These are phyloP conservation scores for Trypanosoma cruzi DNA, from an alignment of 208 protist genomes.

Conservation along the genomic window DNA sequence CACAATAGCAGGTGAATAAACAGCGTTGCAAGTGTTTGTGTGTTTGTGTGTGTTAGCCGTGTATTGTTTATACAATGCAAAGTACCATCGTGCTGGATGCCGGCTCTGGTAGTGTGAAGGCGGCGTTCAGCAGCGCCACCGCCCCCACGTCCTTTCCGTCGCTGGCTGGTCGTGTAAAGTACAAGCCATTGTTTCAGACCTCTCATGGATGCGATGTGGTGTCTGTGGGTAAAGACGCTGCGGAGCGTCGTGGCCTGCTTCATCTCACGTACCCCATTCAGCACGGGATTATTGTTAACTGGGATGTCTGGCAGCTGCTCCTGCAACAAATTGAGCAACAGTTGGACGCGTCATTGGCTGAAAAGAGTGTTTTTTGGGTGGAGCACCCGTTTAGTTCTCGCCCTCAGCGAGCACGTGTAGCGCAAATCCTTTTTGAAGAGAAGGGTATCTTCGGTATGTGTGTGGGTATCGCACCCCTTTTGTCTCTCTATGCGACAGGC, in stretches of 20 bases:
- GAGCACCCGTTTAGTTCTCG: constrained; percentile 66
- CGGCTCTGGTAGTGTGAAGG: constrained; percentile 49
- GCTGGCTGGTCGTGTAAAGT: constrained; percentile 40
- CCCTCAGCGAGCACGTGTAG: constrained; percentile 52
- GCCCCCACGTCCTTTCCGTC: constrained; percentile 34
- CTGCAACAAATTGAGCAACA: constrained; percentile 28
- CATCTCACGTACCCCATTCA: constrained; percentile 70
- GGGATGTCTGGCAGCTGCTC: constrained; percentile 32
- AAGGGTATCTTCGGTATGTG: constrained; percentile 34
- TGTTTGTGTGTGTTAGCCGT: constrained; percentile 5
- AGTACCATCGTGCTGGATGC: constrained; percentile 53
- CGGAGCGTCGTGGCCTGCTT: constrained; percentile 53
- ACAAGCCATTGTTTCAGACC: constrained; percentile 32
- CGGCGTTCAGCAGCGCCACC: constrained; percentile 32
- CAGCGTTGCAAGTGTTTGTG: background rate
- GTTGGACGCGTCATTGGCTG: background rate
- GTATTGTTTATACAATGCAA: background rate
- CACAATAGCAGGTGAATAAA: background rate
- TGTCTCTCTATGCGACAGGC: constrained; percentile 65
- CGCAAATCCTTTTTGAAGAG: constrained; percentile 59
- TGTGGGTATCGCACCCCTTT: constrained; percentile 49
- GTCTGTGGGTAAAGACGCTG: constrained; percentile 33
- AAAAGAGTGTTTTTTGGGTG: constrained; percentile 28
- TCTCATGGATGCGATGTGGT: background rate
- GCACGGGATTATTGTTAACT: constrained; percentile 59